These are phyloP conservation scores for Chionographis japonica DNA, from an alignment of 106 monocot genomes.

Conservation along the genomic window DNA sequence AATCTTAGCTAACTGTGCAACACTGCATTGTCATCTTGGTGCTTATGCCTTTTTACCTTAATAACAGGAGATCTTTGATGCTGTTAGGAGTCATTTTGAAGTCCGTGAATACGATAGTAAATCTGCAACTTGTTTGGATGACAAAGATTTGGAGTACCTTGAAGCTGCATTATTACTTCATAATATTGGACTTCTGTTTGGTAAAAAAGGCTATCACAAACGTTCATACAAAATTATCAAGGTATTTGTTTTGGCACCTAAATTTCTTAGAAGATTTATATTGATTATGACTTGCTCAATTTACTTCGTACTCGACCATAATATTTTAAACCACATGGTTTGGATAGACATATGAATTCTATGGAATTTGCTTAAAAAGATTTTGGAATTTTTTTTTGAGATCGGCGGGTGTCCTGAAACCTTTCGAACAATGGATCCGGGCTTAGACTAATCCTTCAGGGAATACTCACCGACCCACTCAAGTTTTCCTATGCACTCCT, in stretches of 20 bases:
- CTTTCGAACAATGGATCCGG: no score
- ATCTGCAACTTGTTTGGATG: not conserved
- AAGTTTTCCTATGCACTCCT: no score
- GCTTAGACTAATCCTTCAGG: no score
- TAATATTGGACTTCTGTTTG: constrained; percentile 8
- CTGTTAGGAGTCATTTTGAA: not conserved
- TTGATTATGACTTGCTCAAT: not conserved
- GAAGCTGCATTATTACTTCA: constrained; percentile 21
- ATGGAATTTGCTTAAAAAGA: no score
- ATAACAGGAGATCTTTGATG: constrained; percentile 16
- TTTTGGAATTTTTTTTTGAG: no score
- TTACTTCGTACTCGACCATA: not conserved
- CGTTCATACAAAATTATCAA: constrained; percentile 17
- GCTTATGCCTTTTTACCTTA: no score
- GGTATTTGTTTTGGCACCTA: not conserved
- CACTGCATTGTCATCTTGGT: no score
- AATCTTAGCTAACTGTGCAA: no score
- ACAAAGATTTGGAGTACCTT: constrained; percentile 16
- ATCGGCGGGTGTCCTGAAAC: no score
- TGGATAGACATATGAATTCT: no score
- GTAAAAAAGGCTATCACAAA: constrained; percentile 14
- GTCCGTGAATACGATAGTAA: not conserved
- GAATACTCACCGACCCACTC: no score
- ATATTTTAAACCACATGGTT: no score
- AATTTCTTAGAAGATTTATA: not conserved